Evolutionary conservation across 805 yeast genomes (phyloP), one percentile per base, ranked within the genome.

Genomic region (Metschnikowia santaceciliae): DNA sequence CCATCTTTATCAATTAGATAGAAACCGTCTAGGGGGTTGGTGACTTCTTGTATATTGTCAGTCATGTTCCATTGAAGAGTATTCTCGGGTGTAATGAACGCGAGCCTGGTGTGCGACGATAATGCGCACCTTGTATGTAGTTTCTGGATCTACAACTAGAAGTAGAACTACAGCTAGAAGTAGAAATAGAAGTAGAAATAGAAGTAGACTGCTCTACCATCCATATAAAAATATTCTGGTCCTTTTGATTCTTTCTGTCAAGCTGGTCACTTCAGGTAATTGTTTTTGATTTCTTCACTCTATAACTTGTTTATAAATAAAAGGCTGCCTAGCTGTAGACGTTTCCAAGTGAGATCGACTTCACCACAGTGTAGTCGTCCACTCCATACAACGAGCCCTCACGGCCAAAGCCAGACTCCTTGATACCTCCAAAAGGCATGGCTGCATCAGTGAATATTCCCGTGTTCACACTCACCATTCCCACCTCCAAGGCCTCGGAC

Each of bases 331-430:
- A 55, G 26, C 49, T 44, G 48, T 54, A 51, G 5, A 70, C 70
- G 51, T 74, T 70, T 45, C 84, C 84, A 35, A 80, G 68, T 26
- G 75, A 76, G 38, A 80, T 70, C 8, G 82, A 70, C 62, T 81
- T 81, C 47, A 79, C 67, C 15, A 76, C 76, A 36, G 78, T 71
- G 61, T 81, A 82, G 62, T 83, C 88, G 33, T 81, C 86, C 53
- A 84, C 64, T 35, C 88, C 89, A 58, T 75, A 75, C 49, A 77
- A 65, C 1, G 85, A 79, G 15, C 88, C 88, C 65, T 84, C 89
- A 66, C 88, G 78, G 33, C 89, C 89, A 62, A 81, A 82, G 0
- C 89, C 89, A 23, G 85, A 79, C 59, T 81, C 81, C 57, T 81
- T 81, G 44, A 83, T 71, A 49, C 89, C 89, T 33, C 89, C 77